Conservation (phyloP, 179 eudicot species). For the Patellifolia procumbens region DNA sequence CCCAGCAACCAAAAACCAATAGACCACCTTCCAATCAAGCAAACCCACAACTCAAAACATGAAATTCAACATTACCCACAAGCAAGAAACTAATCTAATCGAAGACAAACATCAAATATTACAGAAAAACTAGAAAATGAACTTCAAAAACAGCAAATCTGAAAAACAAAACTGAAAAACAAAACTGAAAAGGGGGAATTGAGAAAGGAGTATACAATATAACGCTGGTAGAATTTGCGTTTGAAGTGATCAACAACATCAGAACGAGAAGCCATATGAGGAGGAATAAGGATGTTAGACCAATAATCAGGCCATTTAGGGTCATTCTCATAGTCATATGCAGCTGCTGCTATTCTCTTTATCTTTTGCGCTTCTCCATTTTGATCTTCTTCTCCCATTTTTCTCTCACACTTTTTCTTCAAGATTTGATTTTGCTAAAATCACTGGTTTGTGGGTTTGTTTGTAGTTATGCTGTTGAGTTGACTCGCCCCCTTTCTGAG, state of each 20-base stretch:
- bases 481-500: too few species aligned
- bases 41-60: constrained; percentile 4
- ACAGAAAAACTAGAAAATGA: too few species aligned
- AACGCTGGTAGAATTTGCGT: constrained; percentile 95
- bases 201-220: constrained; percentile 45
- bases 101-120: neutral
- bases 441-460: too few species aligned
- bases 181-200: neutral
- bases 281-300: constrained; percentile 92
- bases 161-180: neutral
- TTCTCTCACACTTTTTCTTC: neutral
- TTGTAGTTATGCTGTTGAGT: neutral
- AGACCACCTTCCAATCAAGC: neutral
- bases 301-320: constrained; percentile 84
- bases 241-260: constrained; percentile 77
- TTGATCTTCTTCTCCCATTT: constrained; percentile 49
- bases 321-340: constrained; percentile 83
- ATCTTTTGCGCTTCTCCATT: constrained; percentile 44
- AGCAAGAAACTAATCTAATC: neutral
- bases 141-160: neutral
- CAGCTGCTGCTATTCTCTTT: constrained; percentile 66
- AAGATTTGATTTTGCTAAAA: neutral
- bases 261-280: constrained; percentile 77
- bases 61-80: constrained; percentile 10
- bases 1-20: constrained; percentile 24